A percentile compares a stretch with the other conserved stretches of the same genome.
Conservation (phyloP, 495 filamentous ascomycete genomes). For the Penicillium silybi region DNA sequence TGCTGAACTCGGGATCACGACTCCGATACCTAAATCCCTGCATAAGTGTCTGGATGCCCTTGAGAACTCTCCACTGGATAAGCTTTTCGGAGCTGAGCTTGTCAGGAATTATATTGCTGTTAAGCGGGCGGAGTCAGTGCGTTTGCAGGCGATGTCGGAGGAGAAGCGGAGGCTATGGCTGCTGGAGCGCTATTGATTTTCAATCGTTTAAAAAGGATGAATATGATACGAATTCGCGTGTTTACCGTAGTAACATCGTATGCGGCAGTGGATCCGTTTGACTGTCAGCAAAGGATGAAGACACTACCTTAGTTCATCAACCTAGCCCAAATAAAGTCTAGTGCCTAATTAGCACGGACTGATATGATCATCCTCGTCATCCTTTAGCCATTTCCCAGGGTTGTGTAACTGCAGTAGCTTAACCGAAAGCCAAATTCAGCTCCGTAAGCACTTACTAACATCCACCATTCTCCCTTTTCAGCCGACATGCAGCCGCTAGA, state of each 20-base stretch:
- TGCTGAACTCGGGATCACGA: slow-evolving; percentile 34
- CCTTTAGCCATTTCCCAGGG: background rate
- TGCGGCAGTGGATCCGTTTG: too few species aligned
- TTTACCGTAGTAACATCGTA: too few species aligned
- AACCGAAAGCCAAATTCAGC: background rate
- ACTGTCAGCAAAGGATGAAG: too few species aligned
- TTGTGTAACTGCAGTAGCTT: background rate
- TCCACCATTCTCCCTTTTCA: background rate
- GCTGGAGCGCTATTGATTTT: slow-evolving; percentile 48
- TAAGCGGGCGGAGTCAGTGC: slow-evolving; percentile 53
- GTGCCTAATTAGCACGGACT: too few species aligned
- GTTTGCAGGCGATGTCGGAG: slow-evolving; percentile 47
- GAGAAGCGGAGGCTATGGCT: slow-evolving; percentile 54
- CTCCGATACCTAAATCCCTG: slow-evolving; percentile 34
- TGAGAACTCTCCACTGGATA: slow-evolving; percentile 4
- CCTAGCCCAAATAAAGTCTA: too few species aligned
- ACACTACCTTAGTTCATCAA: too few species aligned
- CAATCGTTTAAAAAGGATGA: background rate
- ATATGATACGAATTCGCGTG: background rate
- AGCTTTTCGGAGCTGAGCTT: slow-evolving; percentile 46
- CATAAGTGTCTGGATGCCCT: slow-evolving; percentile 26
- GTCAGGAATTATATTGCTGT: slow-evolving; percentile 57
- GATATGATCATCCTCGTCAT: background rate
- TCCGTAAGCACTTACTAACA: background rate
- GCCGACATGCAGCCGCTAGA: background rate